Evolutionary conservation across 1,139 yeast species (phyloP).

Genomic region (Saccharomyces hybrid): DNA sequence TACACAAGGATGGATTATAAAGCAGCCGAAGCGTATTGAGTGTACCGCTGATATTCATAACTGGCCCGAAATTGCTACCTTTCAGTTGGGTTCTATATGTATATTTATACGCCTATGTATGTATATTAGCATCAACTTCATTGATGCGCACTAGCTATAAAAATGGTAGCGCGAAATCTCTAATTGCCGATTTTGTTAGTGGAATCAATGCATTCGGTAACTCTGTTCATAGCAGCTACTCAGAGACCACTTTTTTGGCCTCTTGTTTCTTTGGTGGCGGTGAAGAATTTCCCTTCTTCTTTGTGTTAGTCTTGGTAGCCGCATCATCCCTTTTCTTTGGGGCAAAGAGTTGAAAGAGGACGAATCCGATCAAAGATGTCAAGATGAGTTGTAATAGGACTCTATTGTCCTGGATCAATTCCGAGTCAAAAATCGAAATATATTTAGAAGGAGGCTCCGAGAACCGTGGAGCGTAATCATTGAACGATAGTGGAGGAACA

Average conservation of each 20-base stretch:
- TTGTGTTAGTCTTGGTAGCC: neutral
- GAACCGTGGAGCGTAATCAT: slow-evolving; percentile 27
- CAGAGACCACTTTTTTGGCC: neutral
- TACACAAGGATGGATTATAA: slow-evolving; percentile 56
- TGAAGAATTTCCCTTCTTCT: neutral
- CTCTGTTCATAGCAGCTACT: neutral
- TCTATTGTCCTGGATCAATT: slow-evolving; percentile 20
- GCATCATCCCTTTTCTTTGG: neutral
- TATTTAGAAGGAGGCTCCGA: slow-evolving; percentile 11
- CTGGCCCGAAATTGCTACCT: neutral
- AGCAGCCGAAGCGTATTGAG: slow-evolving; percentile 55
- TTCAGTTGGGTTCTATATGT: neutral
- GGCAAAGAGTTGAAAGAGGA: slow-evolving; percentile 11
- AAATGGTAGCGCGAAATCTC: neutral
- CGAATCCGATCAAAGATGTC: slow-evolving; percentile 12
- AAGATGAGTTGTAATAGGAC: slow-evolving; percentile 15
- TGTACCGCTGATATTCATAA: slow-evolving; percentile 61
- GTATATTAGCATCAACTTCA: neutral
- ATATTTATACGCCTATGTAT: neutral
- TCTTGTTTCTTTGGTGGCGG: neutral
- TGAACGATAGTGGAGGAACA: slow-evolving; percentile 31
- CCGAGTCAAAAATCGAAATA: slow-evolving; percentile 17
- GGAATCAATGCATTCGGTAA: neutral
- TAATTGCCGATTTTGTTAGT: neutral
- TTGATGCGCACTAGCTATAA: neutral